Percentiles rank a stretch among this genome's conserved stretches.
Evolutionary conservation across 176 grass and related monocot genomes (phyloP).

Genomic region (Carex scoparia): DNA sequence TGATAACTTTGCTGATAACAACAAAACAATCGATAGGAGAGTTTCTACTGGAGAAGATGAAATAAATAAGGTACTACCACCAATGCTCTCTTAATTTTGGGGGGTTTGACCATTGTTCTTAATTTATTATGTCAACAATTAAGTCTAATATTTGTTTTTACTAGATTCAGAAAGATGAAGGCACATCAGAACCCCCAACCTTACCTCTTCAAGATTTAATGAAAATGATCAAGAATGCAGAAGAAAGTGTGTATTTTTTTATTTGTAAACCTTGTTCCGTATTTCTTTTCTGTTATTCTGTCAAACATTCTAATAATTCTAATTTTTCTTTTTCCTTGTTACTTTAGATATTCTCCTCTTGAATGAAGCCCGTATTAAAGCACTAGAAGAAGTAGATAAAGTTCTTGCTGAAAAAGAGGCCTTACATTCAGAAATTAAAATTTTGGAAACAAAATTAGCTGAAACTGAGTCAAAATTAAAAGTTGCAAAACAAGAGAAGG

Average conservation of each 20-base stretch:
- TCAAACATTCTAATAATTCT: not conserved
- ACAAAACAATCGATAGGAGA: not conserved
- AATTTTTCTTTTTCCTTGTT: conserved; percentile 19
- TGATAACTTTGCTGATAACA: not conserved
- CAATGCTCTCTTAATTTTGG: not conserved
- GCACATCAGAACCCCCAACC: conserved; percentile 27
- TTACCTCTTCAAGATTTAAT: conserved; percentile 65
- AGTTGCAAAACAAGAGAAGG: conserved; percentile 41
- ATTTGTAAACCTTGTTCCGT: conserved; percentile 11
- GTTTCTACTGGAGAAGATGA: conserved; percentile 15
- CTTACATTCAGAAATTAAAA: conserved; percentile 55
- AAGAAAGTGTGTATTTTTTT: conserved; percentile 56
- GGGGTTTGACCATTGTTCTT: not conserved
- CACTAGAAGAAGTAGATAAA: conserved; percentile 65
- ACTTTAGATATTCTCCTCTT: conserved; percentile 85
- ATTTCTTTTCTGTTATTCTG: not conserved
- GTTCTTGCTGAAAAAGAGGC: conserved; percentile 81
- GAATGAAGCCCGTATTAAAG: conserved; percentile 78
- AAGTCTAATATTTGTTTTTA: conserved; percentile 9
- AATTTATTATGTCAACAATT: not conserved
- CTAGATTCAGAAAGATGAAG: conserved; percentile 39
- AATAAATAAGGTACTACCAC: conserved; percentile 22
- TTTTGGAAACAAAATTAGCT: conserved; percentile 62
- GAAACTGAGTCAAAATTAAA: conserved; percentile 38
- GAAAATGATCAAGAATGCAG: conserved; percentile 58